Base-by-base conservation (phyloP, 2,329 filamentous ascomycete genomes). In the Hortaea sp. region DNA sequence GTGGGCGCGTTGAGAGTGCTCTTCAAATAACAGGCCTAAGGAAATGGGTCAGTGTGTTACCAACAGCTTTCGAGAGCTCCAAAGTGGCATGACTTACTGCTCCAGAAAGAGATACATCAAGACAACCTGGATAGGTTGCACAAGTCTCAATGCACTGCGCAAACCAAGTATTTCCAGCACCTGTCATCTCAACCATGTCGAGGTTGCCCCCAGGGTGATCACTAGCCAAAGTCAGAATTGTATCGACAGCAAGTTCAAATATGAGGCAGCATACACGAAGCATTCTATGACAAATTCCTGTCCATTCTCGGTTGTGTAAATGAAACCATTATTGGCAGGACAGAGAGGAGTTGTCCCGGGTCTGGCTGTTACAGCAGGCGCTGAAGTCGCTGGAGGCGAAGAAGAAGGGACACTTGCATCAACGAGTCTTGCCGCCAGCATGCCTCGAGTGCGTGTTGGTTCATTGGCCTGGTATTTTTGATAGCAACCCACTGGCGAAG, bases 1-100 rank as follows among this genome's bases (percentile, higher is more conserved):
- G 29, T 11, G 34, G 46, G 41, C 6, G 42, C 6, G 7, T 13
- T 35, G n/a, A 49, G 44, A 5, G 46, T 51, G 12, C 43, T 53
- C 56, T 63, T 63, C 44, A 59, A 47, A 48, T 62, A 45, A 20
- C 43, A 45, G 11, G 43, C 37, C 20, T 20, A 20, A 20, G 20
- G 20, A 20, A 20, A 20, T 20, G 20, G 20, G 20, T 20, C 20
- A 20, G 20, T 4, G 20, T 20, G 20, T 2, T 20, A 4, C 20
- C 20, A 20, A 20, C 2, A 20, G 20, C 20, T 20, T 20, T 20
- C 20, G 4, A 20, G 20, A 20, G 20, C 20, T 20, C 20, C 20
- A 12, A 35, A 32, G 35, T 31, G 29, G 29, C 1, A 29, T 20
- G 11, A 43, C 29, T 29, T 43, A 29, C 31, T 31, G 40, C 40